Evolutionary conservation across 2,329 filamentous ascomycete genomes (phyloP), one percentile per base, ranked within the genome.

Genomic region (Nemania diffusa): DNA sequence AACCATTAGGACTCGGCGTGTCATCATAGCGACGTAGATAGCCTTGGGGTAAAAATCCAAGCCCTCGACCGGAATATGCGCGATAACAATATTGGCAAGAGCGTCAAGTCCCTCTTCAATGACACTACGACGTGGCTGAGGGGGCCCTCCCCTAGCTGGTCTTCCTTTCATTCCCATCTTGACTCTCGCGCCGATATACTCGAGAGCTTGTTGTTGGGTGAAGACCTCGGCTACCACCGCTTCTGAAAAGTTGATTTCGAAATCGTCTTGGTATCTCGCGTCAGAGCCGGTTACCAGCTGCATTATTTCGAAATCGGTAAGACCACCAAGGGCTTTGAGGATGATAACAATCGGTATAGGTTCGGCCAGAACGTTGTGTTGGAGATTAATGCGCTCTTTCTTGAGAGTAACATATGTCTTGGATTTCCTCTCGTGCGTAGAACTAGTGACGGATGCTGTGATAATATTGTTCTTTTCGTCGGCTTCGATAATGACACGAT

Each of bases 21-120:
- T 93, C 96, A 99, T 99, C 83, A 97, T 93, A 55, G 95, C 95
- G 62, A 99, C 89, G 75, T 98, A 99, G 8, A 98, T 87, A 24
- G 95, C 94, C 78, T 99, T 99, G n/a, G 95, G 94, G 63, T 96
- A 90, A 79, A 98, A 98, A 76, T 99, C 94, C 73, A 97, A 88
- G 52, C 93, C 93, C 73, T 93, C 88, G 42, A 99, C 94, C 5
- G 94, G 91, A 32, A 99, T 94, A 74, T 99, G 96, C 6, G 96
- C 95, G 67, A 99, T 93, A 69, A 99, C 92, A 62, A 98, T 91
- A 75, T 94, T 95, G 20, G 94, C 92, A 46, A 99, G 85, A 22
- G 95, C 94, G 78, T 99, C 96, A 1, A 99, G 86, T 3, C 94
- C 96, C 81, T 98, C 94, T 76, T 97, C 92, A 24, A 94, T 90